A percentile compares a stretch with the other conserved stretches of the same genome.
Conservation (phyloP, 148 eudicot species). For the Persicaria maculosa region DNA sequence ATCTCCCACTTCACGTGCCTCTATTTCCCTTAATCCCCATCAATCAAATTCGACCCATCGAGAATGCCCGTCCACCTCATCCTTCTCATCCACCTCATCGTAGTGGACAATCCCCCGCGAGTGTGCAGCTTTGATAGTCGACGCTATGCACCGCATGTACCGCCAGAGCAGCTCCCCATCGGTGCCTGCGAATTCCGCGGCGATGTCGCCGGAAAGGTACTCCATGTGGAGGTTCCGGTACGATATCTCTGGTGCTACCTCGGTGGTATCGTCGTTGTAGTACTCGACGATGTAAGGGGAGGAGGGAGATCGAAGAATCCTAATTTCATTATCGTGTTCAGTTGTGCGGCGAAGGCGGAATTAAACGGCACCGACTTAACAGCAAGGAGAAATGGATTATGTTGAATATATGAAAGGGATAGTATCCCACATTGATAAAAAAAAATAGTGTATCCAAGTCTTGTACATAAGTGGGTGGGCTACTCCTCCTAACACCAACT, state of each 20-base stretch:
- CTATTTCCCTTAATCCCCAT: too few relatives aligned
- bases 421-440: too few relatives aligned
- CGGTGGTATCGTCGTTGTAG: conserved; percentile 34
- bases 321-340: conserved; percentile 53
- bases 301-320: conserved; percentile 34
- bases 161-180: conserved; percentile 33
- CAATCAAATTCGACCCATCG: too few relatives aligned
- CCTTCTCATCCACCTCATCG: too few relatives aligned
- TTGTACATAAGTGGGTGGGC: too few relatives aligned
- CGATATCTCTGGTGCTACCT: neutral
- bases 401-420: too few relatives aligned
- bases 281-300: conserved; percentile 54
- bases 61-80: too few relatives aligned
- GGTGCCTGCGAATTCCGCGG: neutral
- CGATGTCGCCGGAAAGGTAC: conserved; percentile 56
- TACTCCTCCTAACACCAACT: too few relatives aligned
- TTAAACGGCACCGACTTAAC: conserved; percentile 47
- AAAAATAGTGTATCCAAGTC: too few relatives aligned
- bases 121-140: conserved; percentile 44
- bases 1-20: too few relatives aligned
- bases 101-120: conserved; percentile 49
- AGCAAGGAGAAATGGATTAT: too few relatives aligned
- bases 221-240: conserved; percentile 53
- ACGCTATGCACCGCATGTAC: conserved; percentile 46
- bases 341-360: conserved; percentile 15